Conservation (phyloP, 169 alveolate species). For the Neospora caninum region DNA sequence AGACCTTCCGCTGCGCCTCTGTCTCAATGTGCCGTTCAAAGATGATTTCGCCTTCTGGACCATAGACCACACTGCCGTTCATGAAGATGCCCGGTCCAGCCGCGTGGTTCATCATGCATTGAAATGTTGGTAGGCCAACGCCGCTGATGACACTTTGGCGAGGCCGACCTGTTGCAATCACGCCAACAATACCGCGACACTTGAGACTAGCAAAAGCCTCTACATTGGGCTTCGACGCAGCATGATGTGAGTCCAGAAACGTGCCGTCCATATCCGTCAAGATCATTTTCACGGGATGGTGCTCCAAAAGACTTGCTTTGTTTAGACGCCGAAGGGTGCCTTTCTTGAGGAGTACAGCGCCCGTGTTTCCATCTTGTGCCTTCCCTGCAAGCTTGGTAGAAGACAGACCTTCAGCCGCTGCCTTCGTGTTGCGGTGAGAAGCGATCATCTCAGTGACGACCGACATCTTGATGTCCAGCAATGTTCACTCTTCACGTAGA, state of each 20-base stretch:
- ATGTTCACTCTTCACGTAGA: too few species aligned
- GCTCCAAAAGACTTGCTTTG: neutral
- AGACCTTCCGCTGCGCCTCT: constrained; percentile 50
- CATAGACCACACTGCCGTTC: constrained; percentile 74
- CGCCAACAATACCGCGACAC: constrained; percentile 43
- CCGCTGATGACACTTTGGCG: constrained; percentile 45
- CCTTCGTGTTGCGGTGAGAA: neutral
- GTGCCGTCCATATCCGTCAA: constrained; percentile 64
- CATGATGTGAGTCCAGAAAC: constrained; percentile 44
- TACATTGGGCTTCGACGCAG: constrained; percentile 41
- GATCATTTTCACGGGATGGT: constrained; percentile 47
- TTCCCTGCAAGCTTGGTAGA: neutral
- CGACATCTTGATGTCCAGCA: neutral
- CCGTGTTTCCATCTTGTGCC: neutral
- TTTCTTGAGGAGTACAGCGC: neutral
- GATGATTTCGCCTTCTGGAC: constrained; percentile 62
- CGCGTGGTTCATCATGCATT: constrained; percentile 36
- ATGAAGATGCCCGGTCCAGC: constrained; percentile 73
- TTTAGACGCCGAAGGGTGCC: neutral
- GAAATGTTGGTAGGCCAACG: neutral
- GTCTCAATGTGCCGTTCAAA: constrained; percentile 51
- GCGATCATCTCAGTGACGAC: neutral
- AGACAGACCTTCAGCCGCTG: neutral
- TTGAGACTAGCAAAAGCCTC: constrained; percentile 41
- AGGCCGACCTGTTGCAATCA: constrained; percentile 62